These are phyloP conservation scores for Sporothrix pseudoabietina DNA, from an alignment of 2,329 filamentous ascomycete species.

Conservation along the genomic window DNA sequence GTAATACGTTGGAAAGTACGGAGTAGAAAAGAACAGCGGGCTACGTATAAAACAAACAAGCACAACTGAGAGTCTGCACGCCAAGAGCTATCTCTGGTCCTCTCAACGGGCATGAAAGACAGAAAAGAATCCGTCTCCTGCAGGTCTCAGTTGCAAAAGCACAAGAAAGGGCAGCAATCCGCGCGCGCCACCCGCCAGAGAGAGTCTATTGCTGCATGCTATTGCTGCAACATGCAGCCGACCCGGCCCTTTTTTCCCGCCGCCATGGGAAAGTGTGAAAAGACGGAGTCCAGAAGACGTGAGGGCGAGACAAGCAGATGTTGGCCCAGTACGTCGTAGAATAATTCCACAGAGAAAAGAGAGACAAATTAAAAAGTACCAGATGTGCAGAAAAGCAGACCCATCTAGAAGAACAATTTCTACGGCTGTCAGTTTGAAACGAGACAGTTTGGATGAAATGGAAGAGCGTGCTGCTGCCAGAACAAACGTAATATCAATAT, in stretches of 20 bases:
- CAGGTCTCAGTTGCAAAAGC: conserved; percentile 8
- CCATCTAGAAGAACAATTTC: not conserved
- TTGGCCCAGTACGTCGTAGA: not conserved
- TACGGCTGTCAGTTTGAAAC: not conserved
- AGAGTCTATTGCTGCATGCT: not conserved
- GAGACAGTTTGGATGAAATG: conserved; percentile 14
- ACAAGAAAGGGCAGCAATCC: conserved; percentile 8
- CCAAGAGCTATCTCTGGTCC: not conserved
- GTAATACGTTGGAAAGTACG: not conserved
- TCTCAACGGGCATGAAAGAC: not conserved
- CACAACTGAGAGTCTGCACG: not conserved
- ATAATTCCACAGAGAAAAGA: conserved; percentile 7
- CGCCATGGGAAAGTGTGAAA: not conserved
- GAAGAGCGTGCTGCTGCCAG: not conserved
- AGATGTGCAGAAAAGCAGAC: not conserved
- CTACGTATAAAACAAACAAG: not conserved
- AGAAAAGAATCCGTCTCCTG: conserved; percentile 6
- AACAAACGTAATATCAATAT: not conserved
- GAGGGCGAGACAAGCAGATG: not conserved
- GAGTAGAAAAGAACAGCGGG: not conserved
- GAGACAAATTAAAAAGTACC: not conserved
- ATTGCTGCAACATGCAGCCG: conserved; percentile 9
- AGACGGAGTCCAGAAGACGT: not conserved
- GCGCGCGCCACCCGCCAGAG: not conserved
- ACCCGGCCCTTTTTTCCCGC: conserved; percentile 12